Percentiles rank a stretch among this genome's conserved stretches.
These are phyloP conservation scores for Schrenkiella parvula DNA, from an alignment of 345 rosid genomes.

Conservation along the genomic window DNA sequence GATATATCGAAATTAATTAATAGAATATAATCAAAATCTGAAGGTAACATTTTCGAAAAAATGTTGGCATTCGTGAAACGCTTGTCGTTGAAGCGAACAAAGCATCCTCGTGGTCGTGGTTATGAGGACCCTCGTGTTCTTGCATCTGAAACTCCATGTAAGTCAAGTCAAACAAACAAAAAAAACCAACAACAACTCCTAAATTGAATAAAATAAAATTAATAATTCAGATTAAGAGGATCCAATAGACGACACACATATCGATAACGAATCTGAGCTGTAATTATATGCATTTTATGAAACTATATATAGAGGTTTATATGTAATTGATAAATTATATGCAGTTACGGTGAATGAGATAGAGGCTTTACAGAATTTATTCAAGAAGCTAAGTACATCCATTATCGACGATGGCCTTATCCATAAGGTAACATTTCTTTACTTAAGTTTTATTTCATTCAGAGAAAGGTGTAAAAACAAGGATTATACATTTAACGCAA, in stretches of 20 bases:
- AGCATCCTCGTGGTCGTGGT: conserved; percentile 35
- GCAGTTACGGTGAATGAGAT: conserved; percentile 59
- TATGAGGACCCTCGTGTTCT: conserved; percentile 52
- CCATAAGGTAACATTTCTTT: conserved; percentile 44
- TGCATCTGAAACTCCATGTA: conserved; percentile 81
- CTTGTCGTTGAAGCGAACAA: conserved; percentile 42
- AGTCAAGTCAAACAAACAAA: conserved; percentile 31
- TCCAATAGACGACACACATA: neutral
- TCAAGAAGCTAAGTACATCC: conserved; percentile 60
- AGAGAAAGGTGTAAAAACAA: neutral
- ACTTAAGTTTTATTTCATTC: neutral
- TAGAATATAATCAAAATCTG: neutral
- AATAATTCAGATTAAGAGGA: neutral
- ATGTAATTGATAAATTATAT: neutral
- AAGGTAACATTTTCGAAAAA: neutral
- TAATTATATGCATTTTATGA: neutral
- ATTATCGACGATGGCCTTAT: conserved; percentile 52
- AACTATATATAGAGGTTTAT: neutral
- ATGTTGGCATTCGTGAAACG: conserved; percentile 50
- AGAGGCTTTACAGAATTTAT: conserved; percentile 51
- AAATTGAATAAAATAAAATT: neutral
- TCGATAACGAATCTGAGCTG: neutral
- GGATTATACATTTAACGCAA: neutral
- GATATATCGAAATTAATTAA: neutral
- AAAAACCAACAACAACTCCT: neutral